A percentile compares a stretch with the other conserved stretches of the same genome.
Conservation (phyloP, 768 basidiomycete genomes). For the Infundibulicybe gibba region DNA sequence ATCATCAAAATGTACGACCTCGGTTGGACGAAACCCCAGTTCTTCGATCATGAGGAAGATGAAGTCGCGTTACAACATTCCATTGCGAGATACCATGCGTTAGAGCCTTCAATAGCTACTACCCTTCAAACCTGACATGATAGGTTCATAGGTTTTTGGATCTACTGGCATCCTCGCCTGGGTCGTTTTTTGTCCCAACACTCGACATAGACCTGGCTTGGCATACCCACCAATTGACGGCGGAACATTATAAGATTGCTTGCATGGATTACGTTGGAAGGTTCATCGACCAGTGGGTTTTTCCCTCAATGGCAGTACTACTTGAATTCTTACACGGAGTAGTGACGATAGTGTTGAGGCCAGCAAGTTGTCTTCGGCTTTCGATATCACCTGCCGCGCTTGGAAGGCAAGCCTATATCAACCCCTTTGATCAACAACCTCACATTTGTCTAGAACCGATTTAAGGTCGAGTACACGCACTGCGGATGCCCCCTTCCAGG, state of each 20-base stretch:
- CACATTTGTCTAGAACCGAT: slow-evolving; percentile 30
- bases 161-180: slow-evolving; percentile 33
- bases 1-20: slow-evolving; percentile 39
- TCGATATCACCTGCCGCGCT: slow-evolving; percentile 20
- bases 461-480: slow-evolving; percentile 42
- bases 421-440: not conserved
- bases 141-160: slow-evolving; percentile 37
- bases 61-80: slow-evolving; percentile 34
- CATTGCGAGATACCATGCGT: slow-evolving; percentile 51
- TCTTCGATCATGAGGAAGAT: slow-evolving; percentile 26
- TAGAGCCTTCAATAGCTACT: not conserved
- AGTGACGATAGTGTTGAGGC: slow-evolving; percentile 39
- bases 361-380: slow-evolving; percentile 15
- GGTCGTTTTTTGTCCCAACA: slow-evolving; percentile 43
- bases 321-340: not conserved
- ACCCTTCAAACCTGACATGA: not conserved
- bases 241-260: slow-evolving; percentile 34
- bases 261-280: slow-evolving; percentile 32
- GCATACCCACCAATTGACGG: slow-evolving; percentile 61
- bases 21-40: slow-evolving; percentile 37
- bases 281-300: slow-evolving; percentile 43
- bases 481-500: slow-evolving; percentile 52
- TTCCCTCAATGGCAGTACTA: not conserved
- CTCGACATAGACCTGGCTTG: slow-evolving; percentile 64
- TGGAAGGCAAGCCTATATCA: slow-evolving; percentile 13